phyloP scores from a whole-genome alignment of 306 rosid species.

The Acacia acuminata region DNA sequence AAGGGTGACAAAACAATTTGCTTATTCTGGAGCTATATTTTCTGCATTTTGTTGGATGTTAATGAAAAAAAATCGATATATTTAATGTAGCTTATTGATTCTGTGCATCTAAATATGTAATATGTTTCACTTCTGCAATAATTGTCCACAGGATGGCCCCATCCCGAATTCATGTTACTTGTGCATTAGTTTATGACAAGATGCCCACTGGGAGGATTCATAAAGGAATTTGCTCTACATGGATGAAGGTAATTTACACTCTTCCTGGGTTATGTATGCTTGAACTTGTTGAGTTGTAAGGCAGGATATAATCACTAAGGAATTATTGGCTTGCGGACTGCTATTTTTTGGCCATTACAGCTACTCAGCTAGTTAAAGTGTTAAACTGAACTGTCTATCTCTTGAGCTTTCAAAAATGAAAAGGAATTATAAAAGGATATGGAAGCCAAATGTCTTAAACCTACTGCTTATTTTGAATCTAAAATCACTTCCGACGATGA shows the following conservation, averaged over 20 bases:
- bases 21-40: neutral
- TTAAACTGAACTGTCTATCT: neutral
- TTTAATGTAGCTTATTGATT: neutral
- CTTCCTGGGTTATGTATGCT: constrained; percentile 22
- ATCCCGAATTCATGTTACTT: constrained; percentile 89
- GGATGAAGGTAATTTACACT: constrained; percentile 85
- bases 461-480: neutral
- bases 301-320: neutral
- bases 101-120: neutral
- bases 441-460: neutral
- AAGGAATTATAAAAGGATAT: neutral
- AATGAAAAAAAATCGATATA: neutral
- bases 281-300: constrained; percentile 2
- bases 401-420: neutral
- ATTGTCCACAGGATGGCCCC: constrained; percentile 69
- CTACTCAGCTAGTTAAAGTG: neutral
- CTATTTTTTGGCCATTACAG: neutral
- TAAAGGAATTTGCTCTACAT: constrained; percentile 92
- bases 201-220: constrained; percentile 85
- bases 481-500: neutral
- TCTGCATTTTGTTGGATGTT: neutral
- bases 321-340: constrained; percentile 4
- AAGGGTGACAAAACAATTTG: neutral
- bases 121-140: constrained; percentile 27
- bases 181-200: constrained; percentile 85